Conservation (phyloP, 2,329 filamentous ascomycete species). For the Venturia asperata region DNA sequence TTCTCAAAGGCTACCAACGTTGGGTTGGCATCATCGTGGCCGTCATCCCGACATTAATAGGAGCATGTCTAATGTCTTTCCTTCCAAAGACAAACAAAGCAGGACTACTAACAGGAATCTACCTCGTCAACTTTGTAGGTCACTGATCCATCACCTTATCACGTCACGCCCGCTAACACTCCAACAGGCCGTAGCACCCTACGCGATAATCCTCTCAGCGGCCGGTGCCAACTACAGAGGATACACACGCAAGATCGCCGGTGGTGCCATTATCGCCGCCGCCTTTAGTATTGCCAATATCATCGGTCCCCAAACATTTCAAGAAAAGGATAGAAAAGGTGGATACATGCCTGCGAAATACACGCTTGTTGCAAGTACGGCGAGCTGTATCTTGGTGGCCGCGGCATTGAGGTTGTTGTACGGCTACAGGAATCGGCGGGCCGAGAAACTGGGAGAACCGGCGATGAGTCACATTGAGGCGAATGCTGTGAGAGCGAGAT, state of each 20-base stretch:
- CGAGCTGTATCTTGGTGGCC: constrained; percentile 14
- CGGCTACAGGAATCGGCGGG: constrained; percentile 18
- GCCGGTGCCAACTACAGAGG: constrained; percentile 18
- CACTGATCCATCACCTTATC: neutral
- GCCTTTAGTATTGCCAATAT: constrained; percentile 20
- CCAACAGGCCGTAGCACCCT: constrained; percentile 18
- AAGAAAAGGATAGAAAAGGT: constrained; percentile 13
- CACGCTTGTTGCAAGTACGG: constrained; percentile 14
- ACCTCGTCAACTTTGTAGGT: constrained; percentile 19
- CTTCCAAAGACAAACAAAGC: constrained; percentile 10
- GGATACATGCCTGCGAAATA: constrained; percentile 19
- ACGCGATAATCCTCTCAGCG: constrained; percentile 18
- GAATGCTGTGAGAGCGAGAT: constrained; percentile 13
- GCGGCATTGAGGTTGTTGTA: constrained; percentile 18
- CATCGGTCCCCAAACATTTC: constrained; percentile 20
- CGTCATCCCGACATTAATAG: constrained; percentile 17
- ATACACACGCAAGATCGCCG: constrained; percentile 18
- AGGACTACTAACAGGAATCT: constrained; percentile 19
- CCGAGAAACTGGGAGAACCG: constrained; percentile 15
- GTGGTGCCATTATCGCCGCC: constrained; percentile 16
- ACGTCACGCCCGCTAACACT: neutral
- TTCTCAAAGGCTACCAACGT: constrained; percentile 17
- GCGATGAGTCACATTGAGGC: constrained; percentile 18
- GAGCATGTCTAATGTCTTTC: constrained; percentile 20
- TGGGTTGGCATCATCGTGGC: constrained; percentile 18